phyloP scores from a whole-genome alignment of 1,284 basidiomycete genomes.

The Fistulina hepatica region DNA sequence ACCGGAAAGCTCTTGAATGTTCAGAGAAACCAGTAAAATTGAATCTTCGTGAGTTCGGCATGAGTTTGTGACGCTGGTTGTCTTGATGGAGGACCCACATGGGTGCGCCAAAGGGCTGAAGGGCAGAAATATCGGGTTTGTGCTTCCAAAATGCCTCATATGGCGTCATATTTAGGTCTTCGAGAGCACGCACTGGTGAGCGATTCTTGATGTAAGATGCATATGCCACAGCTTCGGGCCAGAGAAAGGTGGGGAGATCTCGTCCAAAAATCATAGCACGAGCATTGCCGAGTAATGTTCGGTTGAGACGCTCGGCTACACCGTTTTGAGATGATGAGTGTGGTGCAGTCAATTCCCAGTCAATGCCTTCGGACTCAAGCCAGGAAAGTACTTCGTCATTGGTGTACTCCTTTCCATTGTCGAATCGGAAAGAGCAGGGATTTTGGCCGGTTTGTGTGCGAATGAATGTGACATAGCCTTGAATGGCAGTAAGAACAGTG shows the following conservation, averaged over 20 bases:
- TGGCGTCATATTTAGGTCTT: slow-evolving; percentile 16
- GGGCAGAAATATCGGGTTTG: slow-evolving; percentile 16
- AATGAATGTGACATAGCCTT: slow-evolving; percentile 7
- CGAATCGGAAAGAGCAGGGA: slow-evolving; percentile 14
- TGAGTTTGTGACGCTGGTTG: slow-evolving; percentile 6
- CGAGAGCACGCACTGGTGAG: slow-evolving; percentile 15
- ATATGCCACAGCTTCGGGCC: slow-evolving; percentile 29
- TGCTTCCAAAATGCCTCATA: slow-evolving; percentile 15
- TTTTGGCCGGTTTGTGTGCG: slow-evolving; percentile 12
- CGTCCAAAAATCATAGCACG: slow-evolving; percentile 21
- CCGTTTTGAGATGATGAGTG: slow-evolving; percentile 30
- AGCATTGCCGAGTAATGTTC: slow-evolving; percentile 20
- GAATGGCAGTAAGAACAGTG: slow-evolving; percentile 11
- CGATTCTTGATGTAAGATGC: slow-evolving; percentile 22
- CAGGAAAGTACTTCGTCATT: slow-evolving; percentile 14
- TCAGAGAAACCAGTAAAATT: slow-evolving; percentile 18
- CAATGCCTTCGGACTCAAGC: slow-evolving; percentile 15
- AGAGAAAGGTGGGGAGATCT: slow-evolving; percentile 24
- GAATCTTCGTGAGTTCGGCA: slow-evolving; percentile 14
- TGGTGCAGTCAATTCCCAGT: slow-evolving; percentile 21
- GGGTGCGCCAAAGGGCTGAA: slow-evolving; percentile 11
- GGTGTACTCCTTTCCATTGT: slow-evolving; percentile 19
- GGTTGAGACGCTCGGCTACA: slow-evolving; percentile 28
- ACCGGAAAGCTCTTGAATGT: slow-evolving; percentile 11
- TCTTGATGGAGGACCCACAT: slow-evolving; percentile 9